phyloP scores from a whole-genome alignment of 2,329 filamentous ascomycete genomes.

The Stachybotrys chartarum region DNA sequence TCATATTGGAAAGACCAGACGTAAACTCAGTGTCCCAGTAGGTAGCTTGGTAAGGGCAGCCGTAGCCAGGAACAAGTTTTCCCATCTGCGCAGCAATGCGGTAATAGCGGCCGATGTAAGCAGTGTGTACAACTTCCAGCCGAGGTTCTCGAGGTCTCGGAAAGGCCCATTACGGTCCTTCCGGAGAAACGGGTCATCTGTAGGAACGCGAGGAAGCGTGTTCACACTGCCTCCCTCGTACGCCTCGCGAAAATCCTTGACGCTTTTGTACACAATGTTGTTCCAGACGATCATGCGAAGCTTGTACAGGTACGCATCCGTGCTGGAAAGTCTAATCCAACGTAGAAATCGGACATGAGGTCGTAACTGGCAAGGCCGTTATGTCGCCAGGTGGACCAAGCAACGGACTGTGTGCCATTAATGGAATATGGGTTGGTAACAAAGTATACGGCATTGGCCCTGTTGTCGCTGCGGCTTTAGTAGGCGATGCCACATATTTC shows the following conservation, averaged over 20 bases:
- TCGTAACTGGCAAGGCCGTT: conserved; percentile 8
- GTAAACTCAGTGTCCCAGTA: conserved; percentile 6
- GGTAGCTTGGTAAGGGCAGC: conserved; percentile 7
- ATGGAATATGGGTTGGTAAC: conserved; percentile 8
- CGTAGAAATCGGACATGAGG: conserved; percentile 9
- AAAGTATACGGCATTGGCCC: conserved; percentile 8
- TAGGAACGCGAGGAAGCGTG: conserved; percentile 5
- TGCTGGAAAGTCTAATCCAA: conserved; percentile 10
- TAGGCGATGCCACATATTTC: conserved; percentile 6
- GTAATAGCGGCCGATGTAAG: conserved; percentile 6
- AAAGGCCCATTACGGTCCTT: conserved; percentile 9
- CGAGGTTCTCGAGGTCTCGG: conserved; percentile 10
- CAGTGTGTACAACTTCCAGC: conserved; percentile 10
- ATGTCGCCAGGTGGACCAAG: conserved; percentile 9
- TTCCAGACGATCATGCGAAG: conserved; percentile 10
- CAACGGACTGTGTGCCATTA: conserved; percentile 7
- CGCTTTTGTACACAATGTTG: conserved; percentile 6
- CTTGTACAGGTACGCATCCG: conserved; percentile 8
- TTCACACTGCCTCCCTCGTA: conserved; percentile 7
- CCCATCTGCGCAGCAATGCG: conserved; percentile 7
- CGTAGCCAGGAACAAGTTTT: conserved; percentile 5
- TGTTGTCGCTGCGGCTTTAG: conserved; percentile 4
- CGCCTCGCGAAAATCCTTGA: conserved; percentile 8
- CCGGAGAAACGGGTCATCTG: conserved; percentile 6
- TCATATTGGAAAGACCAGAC: neutral